Conservation (phyloP, 345 rosid genomes). For the Syzygium grande region DNA sequence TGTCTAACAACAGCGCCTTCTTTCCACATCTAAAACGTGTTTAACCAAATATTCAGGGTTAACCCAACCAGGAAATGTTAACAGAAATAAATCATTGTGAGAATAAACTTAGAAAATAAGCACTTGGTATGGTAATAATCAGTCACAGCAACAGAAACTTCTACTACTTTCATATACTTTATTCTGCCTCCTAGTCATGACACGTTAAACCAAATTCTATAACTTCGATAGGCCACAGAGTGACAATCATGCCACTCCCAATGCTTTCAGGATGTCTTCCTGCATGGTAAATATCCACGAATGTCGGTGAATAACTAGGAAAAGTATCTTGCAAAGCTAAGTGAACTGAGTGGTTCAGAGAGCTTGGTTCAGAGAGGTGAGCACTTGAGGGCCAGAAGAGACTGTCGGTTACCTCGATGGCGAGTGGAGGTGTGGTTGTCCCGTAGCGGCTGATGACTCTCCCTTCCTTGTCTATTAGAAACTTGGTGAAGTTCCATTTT, state of each 20-base stretch:
- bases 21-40: background rate
- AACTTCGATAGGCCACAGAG: background rate
- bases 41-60: background rate
- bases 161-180: background rate
- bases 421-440: slow-evolving; percentile 46
- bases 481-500: slow-evolving; percentile 95
- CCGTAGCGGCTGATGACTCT: slow-evolving; percentile 54
- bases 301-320: background rate
- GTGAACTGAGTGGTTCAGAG: background rate
- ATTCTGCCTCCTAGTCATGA: background rate
- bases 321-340: background rate
- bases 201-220: background rate
- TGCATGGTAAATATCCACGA: slow-evolving; percentile 7
- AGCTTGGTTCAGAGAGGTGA: background rate
- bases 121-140: background rate
- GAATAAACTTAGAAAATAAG: background rate
- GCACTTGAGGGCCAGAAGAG: background rate
- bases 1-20: background rate
- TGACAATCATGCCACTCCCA: slow-evolving; percentile 20
- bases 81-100: background rate
- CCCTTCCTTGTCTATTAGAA: slow-evolving; percentile 70
- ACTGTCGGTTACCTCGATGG: slow-evolving; percentile 51
- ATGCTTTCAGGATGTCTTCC: slow-evolving; percentile 61
- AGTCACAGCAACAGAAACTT: background rate
- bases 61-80: background rate